phyloP scores from a whole-genome alignment of 352 stramenopile genomes.

The Pythium guiyangense region DNA sequence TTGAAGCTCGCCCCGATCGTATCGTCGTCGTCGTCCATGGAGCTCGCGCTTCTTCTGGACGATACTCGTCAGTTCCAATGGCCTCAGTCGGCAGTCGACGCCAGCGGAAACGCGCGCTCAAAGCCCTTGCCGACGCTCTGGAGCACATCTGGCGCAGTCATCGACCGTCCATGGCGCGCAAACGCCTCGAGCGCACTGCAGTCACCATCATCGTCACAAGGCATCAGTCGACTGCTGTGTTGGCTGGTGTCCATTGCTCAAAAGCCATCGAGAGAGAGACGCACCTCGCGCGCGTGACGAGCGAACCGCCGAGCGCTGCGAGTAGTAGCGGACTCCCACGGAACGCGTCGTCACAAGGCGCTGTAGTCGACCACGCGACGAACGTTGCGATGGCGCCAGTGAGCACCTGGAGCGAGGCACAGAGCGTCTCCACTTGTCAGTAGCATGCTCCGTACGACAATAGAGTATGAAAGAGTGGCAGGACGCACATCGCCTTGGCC shows the following conservation, averaged over 20 bases:
- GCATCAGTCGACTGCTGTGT: neutral
- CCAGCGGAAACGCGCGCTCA: conserved; percentile 27
- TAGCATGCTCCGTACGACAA: neutral
- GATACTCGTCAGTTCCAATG: too few relatives aligned
- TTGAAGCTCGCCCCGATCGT: too few relatives aligned
- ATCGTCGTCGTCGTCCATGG: neutral
- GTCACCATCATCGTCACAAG: neutral
- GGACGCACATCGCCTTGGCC: conserved; percentile 87
- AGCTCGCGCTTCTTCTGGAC: too few relatives aligned
- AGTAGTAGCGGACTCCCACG: conserved; percentile 52
- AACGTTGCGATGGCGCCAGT: conserved; percentile 82
- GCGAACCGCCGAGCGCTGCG: conserved; percentile 71
- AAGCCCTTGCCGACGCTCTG: conserved; percentile 61
- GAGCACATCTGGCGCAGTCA: conserved; percentile 84
- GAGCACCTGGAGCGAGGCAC: conserved; percentile 43
- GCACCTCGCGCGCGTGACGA: conserved; percentile 74
- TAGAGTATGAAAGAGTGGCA: neutral
- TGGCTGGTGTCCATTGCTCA: neutral
- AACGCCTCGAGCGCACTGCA: conserved; percentile 63
- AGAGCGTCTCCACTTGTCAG: neutral
- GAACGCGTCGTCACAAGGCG: conserved; percentile 31
- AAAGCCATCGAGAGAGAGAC: neutral
- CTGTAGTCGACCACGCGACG: conserved; percentile 53
- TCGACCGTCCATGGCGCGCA: conserved; percentile 54
- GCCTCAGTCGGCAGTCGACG: neutral